Evolutionary conservation across 352 stramenopile genomes (phyloP), one percentile per base, ranked within the genome.

Genomic region (Pythium folliculosum): DNA sequence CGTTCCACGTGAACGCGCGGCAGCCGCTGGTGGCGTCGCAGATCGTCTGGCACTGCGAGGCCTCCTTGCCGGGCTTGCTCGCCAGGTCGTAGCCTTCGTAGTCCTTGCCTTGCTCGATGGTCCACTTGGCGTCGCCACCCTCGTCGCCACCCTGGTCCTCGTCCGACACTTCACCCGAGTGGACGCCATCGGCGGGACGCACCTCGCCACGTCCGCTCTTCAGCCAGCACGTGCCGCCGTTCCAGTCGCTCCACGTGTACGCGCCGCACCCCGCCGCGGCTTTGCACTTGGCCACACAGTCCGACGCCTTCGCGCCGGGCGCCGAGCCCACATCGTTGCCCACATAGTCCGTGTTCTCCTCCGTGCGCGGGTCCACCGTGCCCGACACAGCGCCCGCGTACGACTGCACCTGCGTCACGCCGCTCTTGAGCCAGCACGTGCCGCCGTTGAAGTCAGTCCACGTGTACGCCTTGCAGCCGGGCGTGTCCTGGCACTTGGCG

Each of bases 351-450:
- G 35, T 40, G 35, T 40, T 40, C 8, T 40, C 35, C 12, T 40
- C 35, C 40, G 40, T 47, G 2, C 40, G 14, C 14, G 40, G 4
- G 40, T 47, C 40, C 9, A 47, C 14, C 40, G 17, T 44, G 5
- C 25, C 40, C 9, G 40, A 47, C 9, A 47, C 40, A 13, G 40
- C 40, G 40, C 40, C 40, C n/a, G 35, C 44, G 57, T 48, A 27
- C 44, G 44, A 27, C 19, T 56, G 5, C 40, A 47, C 40, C 40
- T 47, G 40, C 40, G 40, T 47, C 9, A 47, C 40, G 52, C 52
- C 35, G 63, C 68, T 80, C 63, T 90, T 89, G 23, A 89, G 68
- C 69, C 73, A 89, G 53, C 80, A 87, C 10, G 76, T 87, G 14
- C 80, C 80, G 22, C 73, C 66, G 43, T 82, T 82, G 65, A 73